Percentiles rank a stretch among this genome's conserved stretches.
phyloP scores from a whole-genome alignment of 2,329 filamentous ascomycete species.

The Stagonosporopsis rhizophila region DNA sequence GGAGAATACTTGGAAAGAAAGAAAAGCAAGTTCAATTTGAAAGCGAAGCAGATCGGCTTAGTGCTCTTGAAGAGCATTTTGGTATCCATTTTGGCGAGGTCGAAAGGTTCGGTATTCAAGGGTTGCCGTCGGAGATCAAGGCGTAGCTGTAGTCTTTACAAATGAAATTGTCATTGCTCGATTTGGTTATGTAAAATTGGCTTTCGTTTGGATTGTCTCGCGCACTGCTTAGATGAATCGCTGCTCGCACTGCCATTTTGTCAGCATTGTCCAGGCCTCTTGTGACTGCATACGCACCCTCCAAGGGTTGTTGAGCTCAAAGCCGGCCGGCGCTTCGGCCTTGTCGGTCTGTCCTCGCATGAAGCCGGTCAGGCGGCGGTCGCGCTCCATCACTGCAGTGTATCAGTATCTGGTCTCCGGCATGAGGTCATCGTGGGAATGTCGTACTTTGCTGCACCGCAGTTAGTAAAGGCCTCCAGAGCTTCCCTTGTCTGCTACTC shows the following conservation, averaged over 20 bases:
- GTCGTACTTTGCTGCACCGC: constrained; percentile 61
- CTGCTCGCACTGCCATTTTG: constrained; percentile 44
- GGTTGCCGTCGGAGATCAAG: constrained; percentile 45
- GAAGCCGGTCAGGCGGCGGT: constrained; percentile 67
- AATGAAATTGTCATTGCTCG: constrained; percentile 22
- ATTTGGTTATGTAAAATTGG: constrained; percentile 24
- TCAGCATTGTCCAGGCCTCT: constrained; percentile 30
- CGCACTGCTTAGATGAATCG: constrained; percentile 43
- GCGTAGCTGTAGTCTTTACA: constrained; percentile 10
- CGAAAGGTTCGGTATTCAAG: constrained; percentile 50
- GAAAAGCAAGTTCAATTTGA: constrained; percentile 50
- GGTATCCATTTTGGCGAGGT: constrained; percentile 50
- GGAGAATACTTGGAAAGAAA: constrained; percentile 54
- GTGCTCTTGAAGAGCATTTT: constrained; percentile 54
- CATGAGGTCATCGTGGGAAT: constrained; percentile 40
- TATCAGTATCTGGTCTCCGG: constrained; percentile 42
- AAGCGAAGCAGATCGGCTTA: constrained; percentile 54
- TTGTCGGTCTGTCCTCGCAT: constrained; percentile 68
- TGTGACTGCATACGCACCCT: constrained; percentile 57
- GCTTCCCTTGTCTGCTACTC: constrained; percentile 40
- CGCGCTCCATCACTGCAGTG: constrained; percentile 69
- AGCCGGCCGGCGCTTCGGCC: constrained; percentile 64
- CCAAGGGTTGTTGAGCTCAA: constrained; percentile 73
- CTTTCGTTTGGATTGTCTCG: constrained; percentile 15
- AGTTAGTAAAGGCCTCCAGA: constrained; percentile 50